Conservation (phyloP, 2,329 filamentous ascomycete species). For the Penicillium hesseltinei region DNA sequence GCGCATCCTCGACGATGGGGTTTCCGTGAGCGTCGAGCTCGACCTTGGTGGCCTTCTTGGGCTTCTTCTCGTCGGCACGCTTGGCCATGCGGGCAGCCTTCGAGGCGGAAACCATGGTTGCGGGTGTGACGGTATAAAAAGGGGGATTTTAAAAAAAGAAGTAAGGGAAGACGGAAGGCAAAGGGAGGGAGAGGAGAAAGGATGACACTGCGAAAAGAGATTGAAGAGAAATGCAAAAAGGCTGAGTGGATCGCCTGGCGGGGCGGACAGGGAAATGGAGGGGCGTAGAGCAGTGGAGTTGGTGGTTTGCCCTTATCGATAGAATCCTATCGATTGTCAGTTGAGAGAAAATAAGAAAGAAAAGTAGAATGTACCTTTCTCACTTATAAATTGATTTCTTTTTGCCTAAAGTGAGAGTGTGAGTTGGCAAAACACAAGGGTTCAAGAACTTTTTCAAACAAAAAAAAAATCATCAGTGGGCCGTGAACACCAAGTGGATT, state of each 20-base stretch:
- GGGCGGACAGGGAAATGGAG: constrained; percentile 29
- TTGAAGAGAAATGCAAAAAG: constrained; percentile 36
- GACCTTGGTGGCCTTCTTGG: constrained; percentile 63
- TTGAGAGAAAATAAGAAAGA: background rate
- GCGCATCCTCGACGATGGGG: constrained; percentile 55
- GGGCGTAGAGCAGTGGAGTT: constrained; percentile 26
- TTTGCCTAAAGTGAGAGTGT: background rate
- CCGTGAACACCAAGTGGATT: background rate
- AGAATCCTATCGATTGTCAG: constrained; percentile 23
- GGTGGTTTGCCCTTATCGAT: constrained; percentile 44
- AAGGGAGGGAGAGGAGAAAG: constrained; percentile 12
- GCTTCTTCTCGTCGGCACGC: constrained; percentile 58
- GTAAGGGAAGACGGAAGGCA: constrained; percentile 10
- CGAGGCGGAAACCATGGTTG: constrained; percentile 64
- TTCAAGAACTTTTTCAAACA: background rate
- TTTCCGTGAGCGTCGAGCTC: constrained; percentile 67
- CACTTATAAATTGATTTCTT: background rate
- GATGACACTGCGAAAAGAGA: constrained; percentile 21
- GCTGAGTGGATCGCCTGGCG: constrained; percentile 34
- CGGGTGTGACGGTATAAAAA: constrained; percentile 19
- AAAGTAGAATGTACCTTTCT: background rate
- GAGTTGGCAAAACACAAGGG: background rate
- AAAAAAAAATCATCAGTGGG: constrained; percentile 12
- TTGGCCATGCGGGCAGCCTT: constrained; percentile 68
- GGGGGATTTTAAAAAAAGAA: constrained; percentile 7